These are phyloP conservation scores for Penicillium paxilli DNA, from an alignment of 495 filamentous ascomycete species.

Conservation along the genomic window DNA sequence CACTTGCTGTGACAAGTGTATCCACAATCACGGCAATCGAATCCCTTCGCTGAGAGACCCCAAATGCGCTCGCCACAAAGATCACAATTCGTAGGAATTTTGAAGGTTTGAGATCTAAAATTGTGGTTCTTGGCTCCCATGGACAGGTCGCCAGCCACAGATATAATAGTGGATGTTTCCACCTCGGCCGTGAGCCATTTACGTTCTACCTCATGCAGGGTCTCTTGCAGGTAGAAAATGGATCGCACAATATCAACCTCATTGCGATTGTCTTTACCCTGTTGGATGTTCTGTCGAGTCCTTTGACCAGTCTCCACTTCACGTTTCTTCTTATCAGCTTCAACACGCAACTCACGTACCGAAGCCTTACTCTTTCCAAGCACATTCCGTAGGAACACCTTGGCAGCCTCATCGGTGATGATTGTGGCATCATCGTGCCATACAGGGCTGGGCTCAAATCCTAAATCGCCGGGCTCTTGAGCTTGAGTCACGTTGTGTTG, in stretches of 20 bases:
- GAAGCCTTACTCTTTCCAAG: constrained; percentile 86
- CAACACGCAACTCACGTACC: constrained; percentile 72
- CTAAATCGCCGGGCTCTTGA: constrained; percentile 79
- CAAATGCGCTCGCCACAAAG: constrained; percentile 94
- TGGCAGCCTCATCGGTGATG: constrained; percentile 78
- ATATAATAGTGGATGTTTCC: constrained; percentile 85
- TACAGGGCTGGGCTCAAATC: constrained; percentile 92
- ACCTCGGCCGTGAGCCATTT: constrained; percentile 86
- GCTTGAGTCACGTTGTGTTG: constrained; percentile 81
- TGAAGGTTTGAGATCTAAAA: constrained; percentile 96
- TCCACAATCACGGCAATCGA: constrained; percentile 91
- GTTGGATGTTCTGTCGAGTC: constrained; percentile 69
- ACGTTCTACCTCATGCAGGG: constrained; percentile 81
- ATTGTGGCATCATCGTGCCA: constrained; percentile 94
- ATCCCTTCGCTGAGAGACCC: constrained; percentile 94
- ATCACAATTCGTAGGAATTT: constrained; percentile 98
- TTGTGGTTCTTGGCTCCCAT: constrained; percentile 90
- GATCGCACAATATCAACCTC: constrained; percentile 76
- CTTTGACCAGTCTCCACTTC: constrained; percentile 77
- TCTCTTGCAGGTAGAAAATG: constrained; percentile 78
- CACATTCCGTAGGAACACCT: constrained; percentile 87
- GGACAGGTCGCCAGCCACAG: constrained; percentile 85
- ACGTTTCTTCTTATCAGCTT: constrained; percentile 77
- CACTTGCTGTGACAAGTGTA: constrained; percentile 99
- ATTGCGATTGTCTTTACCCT: constrained; percentile 80